Percentiles rank a stretch among this genome's conserved stretches.
Conservation (phyloP, 306 rosid genomes). For the Morella rubra region DNA sequence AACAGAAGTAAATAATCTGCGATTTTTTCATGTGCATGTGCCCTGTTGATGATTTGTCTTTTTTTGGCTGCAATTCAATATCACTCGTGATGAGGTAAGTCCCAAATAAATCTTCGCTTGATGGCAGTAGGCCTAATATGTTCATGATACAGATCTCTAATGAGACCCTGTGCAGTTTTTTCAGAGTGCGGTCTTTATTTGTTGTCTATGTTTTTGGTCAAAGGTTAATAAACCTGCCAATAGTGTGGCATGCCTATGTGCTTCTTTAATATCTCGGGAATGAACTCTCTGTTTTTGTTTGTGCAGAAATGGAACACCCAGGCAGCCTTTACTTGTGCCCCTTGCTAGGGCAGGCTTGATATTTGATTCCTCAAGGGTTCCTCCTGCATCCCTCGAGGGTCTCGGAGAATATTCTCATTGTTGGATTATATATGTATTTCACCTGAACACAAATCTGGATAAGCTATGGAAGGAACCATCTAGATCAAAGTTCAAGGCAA, state of each 20-base stretch:
- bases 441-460: constrained; percentile 83
- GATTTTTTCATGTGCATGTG: background rate
- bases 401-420: constrained; percentile 84
- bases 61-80: background rate
- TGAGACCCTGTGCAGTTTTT: background rate
- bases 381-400: constrained; percentile 91
- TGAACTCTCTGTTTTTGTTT: constrained; percentile 23
- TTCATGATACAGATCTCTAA: background rate
- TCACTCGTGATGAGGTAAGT: background rate
- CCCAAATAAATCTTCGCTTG: background rate
- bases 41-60: background rate
- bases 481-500: constrained; percentile 81
- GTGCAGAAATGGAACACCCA: constrained; percentile 88
- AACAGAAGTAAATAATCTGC: background rate
- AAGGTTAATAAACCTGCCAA: background rate
- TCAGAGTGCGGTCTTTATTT: too few relatives aligned
- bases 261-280: constrained; percentile 16
- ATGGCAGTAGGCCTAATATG: background rate
- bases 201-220: background rate
- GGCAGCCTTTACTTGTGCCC: constrained; percentile 93
- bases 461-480: constrained; percentile 88
- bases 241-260: background rate
- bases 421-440: constrained; percentile 90
- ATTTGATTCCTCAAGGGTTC: constrained; percentile 68
- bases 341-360: constrained; percentile 87